Evolutionary conservation across 371 early-diverging fungal genomes (phyloP).

Genomic region (Mortierella sp.): DNA sequence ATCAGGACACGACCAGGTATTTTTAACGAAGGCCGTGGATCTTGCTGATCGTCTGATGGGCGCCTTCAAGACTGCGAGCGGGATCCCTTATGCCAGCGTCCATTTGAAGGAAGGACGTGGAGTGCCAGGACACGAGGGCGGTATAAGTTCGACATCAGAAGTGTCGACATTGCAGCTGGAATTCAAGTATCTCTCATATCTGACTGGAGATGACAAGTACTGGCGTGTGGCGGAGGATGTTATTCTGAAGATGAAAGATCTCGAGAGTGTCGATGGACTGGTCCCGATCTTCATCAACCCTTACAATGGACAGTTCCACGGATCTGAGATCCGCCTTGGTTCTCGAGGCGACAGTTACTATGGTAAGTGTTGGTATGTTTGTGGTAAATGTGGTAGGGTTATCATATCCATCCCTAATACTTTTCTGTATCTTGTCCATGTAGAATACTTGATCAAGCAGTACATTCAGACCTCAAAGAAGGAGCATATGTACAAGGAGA

Average conservation of each 20-base stretch:
- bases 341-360: slow-evolving; percentile 94
- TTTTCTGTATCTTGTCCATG: not conserved
- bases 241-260: slow-evolving; percentile 68
- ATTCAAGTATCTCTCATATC: slow-evolving; percentile 85
- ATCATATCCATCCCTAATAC: not conserved
- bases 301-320: slow-evolving; percentile 63
- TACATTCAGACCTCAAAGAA: slow-evolving; percentile 80
- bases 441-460: slow-evolving; percentile 94
- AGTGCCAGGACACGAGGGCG: slow-evolving; percentile 57
- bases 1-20: slow-evolving; percentile 75
- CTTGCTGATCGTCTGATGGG: slow-evolving; percentile 84
- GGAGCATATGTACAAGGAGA: slow-evolving; percentile 74
- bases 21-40: slow-evolving; percentile 83
- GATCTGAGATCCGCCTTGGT: slow-evolving; percentile 77
- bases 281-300: slow-evolving; percentile 82
- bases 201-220: slow-evolving; percentile 82
- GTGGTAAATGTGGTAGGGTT: no score
- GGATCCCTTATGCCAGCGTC: slow-evolving; percentile 84
- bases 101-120: slow-evolving; percentile 63
- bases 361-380: slow-evolving; percentile 59
- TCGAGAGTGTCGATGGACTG: slow-evolving; percentile 78
- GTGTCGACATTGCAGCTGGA: slow-evolving; percentile 93
- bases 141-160: slow-evolving; percentile 81
- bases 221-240: slow-evolving; percentile 79
- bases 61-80: slow-evolving; percentile 82